Conservation (phyloP, 495 filamentous ascomycete genomes). For the Recurvomyces mirabilis region DNA sequence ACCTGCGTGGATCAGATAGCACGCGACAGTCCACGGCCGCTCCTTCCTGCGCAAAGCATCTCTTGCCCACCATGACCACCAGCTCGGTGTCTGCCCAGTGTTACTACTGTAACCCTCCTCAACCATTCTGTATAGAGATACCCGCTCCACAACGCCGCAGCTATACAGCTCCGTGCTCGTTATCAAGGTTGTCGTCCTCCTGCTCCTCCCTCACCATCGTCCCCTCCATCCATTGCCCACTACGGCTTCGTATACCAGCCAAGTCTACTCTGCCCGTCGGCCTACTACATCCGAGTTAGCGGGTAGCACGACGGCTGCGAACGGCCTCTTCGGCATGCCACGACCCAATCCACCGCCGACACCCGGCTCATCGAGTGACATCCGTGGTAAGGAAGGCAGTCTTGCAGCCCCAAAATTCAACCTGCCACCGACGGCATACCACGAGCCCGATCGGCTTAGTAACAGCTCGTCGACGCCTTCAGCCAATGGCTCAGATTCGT, state of each 20-base stretch:
- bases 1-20: too few relatives aligned
- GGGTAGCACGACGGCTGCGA: background rate
- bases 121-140: too few relatives aligned
- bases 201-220: background rate
- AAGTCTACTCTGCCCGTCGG: slow-evolving; percentile 6
- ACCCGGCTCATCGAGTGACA: slow-evolving; percentile 72
- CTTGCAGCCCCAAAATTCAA: slow-evolving; percentile 54
- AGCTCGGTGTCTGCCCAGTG: too few relatives aligned
- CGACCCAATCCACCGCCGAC: slow-evolving; percentile 50
- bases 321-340: slow-evolving; percentile 21
- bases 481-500: slow-evolving; percentile 33
- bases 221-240: background rate
- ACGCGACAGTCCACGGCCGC: too few relatives aligned
- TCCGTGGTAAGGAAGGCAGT: slow-evolving; percentile 62
- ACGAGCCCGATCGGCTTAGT: slow-evolving; percentile 22
- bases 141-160: too few relatives aligned
- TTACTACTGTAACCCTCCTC: too few relatives aligned
- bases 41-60: too few relatives aligned
- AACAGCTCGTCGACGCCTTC: slow-evolving; percentile 35
- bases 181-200: too few relatives aligned
- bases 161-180: too few relatives aligned
- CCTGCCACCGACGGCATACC: slow-evolving; percentile 72
- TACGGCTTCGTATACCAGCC: slow-evolving; percentile 10
- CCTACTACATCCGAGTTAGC: background rate
- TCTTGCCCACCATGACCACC: too few relatives aligned